Conservation (phyloP, 2,329 filamentous ascomycete genomes). For the Setomelanomma holmii region DNA sequence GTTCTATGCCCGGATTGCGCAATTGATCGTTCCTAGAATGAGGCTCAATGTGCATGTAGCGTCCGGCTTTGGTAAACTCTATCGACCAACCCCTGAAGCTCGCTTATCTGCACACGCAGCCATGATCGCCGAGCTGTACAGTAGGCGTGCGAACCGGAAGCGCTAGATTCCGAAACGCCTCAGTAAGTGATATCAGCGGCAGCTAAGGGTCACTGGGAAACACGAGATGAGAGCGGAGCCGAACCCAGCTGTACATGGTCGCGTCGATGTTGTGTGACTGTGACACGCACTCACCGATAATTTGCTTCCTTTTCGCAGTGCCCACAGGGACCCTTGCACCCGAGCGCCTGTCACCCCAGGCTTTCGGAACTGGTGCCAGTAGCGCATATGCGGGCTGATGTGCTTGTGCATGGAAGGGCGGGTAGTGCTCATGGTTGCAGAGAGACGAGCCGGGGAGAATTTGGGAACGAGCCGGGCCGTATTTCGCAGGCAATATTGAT, state of each 20-base stretch:
- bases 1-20: background rate
- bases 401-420: background rate
- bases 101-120: constrained; percentile 11
- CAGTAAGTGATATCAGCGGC: constrained; percentile 6
- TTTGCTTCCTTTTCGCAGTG: constrained; percentile 11
- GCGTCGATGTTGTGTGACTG: constrained; percentile 14
- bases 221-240: background rate
- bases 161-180: background rate
- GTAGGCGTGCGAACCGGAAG: background rate
- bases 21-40: constrained; percentile 4
- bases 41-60: constrained; percentile 9
- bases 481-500: background rate
- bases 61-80: background rate
- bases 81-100: background rate
- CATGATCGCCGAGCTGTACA: constrained; percentile 1
- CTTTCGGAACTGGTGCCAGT: constrained; percentile 19
- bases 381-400: constrained; percentile 13
- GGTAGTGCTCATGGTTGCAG: background rate
- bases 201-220: background rate
- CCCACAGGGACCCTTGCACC: constrained; percentile 4
- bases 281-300: constrained; percentile 9
- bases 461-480: background rate
- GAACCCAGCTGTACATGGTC: background rate
- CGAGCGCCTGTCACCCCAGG: constrained; percentile 24
- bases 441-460: background rate